Percentiles rank a stretch among this genome's conserved stretches.
phyloP scores from a whole-genome alignment of 257 asterid genomes.

The Catharanthus roseus region DNA sequence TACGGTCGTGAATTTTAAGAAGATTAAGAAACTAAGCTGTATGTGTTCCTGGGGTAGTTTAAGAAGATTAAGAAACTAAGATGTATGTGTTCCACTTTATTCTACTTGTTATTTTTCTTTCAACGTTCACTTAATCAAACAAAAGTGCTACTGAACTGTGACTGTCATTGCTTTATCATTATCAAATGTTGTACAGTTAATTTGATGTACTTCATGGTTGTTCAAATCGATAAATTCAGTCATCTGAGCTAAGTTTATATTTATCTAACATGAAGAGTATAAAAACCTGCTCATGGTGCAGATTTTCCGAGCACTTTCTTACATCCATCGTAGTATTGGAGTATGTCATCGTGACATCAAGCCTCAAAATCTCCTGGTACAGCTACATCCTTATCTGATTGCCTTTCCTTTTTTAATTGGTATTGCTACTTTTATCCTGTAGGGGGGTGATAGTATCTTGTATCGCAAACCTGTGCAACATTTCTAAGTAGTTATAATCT shows the following conservation, averaged over 20 bases:
- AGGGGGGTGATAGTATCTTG: not conserved
- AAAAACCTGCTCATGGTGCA: slow-evolving; percentile 32
- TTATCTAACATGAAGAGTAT: slow-evolving; percentile 1
- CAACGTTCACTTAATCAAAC: too few species aligned
- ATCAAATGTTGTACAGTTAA: not conserved
- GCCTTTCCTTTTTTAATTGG: not conserved
- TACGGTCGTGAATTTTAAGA: not conserved
- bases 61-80: not conserved
- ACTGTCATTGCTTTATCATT: not conserved
- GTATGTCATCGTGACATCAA: slow-evolving; percentile 98
- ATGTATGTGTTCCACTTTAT: not conserved
- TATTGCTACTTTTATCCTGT: not conserved
- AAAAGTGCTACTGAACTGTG: not conserved
- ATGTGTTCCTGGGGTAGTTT: too few species aligned
- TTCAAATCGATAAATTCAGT: not conserved
- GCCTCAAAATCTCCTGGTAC: slow-evolving; percentile 94
- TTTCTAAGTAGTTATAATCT: not conserved
- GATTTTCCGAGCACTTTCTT: slow-evolving; percentile 93
- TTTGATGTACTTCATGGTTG: not conserved
- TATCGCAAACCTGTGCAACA: not conserved
- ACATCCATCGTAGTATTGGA: slow-evolving; percentile 79
- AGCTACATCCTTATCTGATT: slow-evolving; percentile 14
- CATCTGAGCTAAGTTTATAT: not conserved
- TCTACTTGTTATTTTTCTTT: not conserved
- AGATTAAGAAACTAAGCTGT: too few species aligned